Conservation (phyloP, 2,329 filamentous ascomycete species). For the Alternaria infectoria region DNA sequence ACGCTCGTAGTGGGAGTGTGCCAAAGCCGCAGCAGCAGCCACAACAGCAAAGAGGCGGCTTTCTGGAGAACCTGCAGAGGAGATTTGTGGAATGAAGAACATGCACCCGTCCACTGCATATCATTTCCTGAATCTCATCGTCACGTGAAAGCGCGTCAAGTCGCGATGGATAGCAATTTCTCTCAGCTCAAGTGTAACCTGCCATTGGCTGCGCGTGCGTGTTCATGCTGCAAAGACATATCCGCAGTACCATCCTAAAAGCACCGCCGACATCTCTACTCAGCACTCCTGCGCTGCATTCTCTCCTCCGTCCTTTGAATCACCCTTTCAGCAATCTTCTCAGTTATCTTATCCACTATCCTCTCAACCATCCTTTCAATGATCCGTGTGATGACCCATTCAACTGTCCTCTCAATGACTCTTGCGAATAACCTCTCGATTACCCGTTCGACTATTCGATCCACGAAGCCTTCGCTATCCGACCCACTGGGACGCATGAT, state of each 20-base stretch:
- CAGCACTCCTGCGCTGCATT: not conserved
- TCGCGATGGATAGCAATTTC: not conserved
- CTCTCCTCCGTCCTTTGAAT: not conserved
- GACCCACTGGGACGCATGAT: not conserved
- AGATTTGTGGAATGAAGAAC: slow-evolving; percentile 40
- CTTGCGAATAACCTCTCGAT: not conserved
- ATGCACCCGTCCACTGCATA: not conserved
- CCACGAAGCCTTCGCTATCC: not conserved
- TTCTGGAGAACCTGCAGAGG: slow-evolving; percentile 48
- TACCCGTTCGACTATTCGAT: not conserved
- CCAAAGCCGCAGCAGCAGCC: slow-evolving; percentile 19
- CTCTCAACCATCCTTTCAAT: not conserved
- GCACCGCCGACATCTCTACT: not conserved
- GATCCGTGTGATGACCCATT: not conserved
- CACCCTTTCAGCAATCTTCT: not conserved
- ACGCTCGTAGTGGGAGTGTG: slow-evolving; percentile 31
- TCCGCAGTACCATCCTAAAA: not conserved
- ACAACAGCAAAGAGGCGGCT: slow-evolving; percentile 39
- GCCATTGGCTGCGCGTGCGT: not conserved
- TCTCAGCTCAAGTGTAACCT: not conserved
- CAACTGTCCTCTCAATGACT: not conserved
- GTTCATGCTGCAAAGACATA: not conserved
- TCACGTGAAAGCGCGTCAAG: slow-evolving; percentile 21
- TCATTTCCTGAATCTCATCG: not conserved
- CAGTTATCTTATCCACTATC: not conserved